phyloP scores from a whole-genome alignment of 2,329 filamentous ascomycete species.

The Phyllosticta capitalensis region DNA sequence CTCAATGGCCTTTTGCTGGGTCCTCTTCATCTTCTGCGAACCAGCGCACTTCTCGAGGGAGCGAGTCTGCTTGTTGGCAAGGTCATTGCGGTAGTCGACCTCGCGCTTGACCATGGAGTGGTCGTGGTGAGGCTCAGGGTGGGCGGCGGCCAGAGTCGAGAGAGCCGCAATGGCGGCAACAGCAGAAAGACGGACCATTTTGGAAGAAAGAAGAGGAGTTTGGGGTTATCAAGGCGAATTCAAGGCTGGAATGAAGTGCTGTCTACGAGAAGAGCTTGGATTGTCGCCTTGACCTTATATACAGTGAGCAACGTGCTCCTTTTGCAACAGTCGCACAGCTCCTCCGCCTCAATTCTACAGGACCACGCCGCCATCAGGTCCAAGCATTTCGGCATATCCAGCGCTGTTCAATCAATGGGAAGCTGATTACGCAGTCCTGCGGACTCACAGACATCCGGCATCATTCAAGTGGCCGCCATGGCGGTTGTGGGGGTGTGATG shows the following conservation, averaged over 20 bases:
- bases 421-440: conserved; percentile 5
- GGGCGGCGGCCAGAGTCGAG: conserved; percentile 18
- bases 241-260: not conserved
- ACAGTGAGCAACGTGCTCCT: not conserved
- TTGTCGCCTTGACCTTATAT: conserved; percentile 5
- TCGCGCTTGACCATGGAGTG: conserved; percentile 22
- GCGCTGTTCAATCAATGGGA: not conserved
- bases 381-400: not conserved
- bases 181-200: conserved; percentile 17
- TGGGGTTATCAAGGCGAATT: not conserved
- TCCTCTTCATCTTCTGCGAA: conserved; percentile 16
- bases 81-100: conserved; percentile 19
- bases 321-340: not conserved
- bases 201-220: not conserved
- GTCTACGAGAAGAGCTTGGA: conserved; percentile 4
- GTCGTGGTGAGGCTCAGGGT: conserved; percentile 27
- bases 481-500: not conserved
- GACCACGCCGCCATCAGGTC: not conserved
- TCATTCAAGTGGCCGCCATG: not conserved
- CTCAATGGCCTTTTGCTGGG: conserved; percentile 17
- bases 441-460: not conserved
- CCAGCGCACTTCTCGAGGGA: conserved; percentile 17
- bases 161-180: conserved; percentile 16
- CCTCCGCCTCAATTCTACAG: not conserved
- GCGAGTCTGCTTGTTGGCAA: conserved; percentile 16